Base-by-base conservation (phyloP, 1,284 basidiomycete species). In the Trichosporon sp. region DNA sequence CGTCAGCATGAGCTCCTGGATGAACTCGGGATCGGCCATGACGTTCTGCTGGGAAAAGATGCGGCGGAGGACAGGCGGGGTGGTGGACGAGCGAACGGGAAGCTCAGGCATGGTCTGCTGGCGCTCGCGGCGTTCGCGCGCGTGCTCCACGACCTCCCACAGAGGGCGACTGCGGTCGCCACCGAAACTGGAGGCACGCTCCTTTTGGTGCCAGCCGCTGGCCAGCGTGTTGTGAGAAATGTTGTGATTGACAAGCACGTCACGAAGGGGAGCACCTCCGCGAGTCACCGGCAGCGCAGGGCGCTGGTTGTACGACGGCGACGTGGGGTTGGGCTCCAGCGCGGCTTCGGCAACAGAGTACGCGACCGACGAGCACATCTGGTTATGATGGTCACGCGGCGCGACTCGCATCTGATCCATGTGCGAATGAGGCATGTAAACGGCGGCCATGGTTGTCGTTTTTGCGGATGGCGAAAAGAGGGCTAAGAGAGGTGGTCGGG, bases 271-370 rank as follows among this genome's bases (percentile, higher is more conserved):
- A 37, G 59, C 31, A 10, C 10, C 14, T 12, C 59, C 31, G 6
- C 31, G 59, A 2, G 10, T 32, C 32, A 7, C 16, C 31, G 31
- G 59, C 12, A 35, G 59, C 59, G 16, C 31, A 6, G 31, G 59
- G 59, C 59, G 31, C 32, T 65, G 70, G 69, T 65, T 68, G 71
- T 78, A 74, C 12, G 77, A 76, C 10, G 81, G 81, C 35, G 80
- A 81, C 74, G 78, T 79, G 66, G 81, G 80, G 66, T 77, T 78
- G 7, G 80, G 73, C 69, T 80, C 74, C 19, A 83, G 76, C 2
- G 80, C 80, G 10, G 81, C 79, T 70, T 83, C 81, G 2, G 81
- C 81, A 19, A 83, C 80, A 1, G 78, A 79, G 70, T 78, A 79
- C 0, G 81, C 81, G 48, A 83, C 76, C 59, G 59, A 35, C 59